Evolutionary conservation across 139 green algal species (phyloP).

Genomic region (Micractinium sp.): DNA sequence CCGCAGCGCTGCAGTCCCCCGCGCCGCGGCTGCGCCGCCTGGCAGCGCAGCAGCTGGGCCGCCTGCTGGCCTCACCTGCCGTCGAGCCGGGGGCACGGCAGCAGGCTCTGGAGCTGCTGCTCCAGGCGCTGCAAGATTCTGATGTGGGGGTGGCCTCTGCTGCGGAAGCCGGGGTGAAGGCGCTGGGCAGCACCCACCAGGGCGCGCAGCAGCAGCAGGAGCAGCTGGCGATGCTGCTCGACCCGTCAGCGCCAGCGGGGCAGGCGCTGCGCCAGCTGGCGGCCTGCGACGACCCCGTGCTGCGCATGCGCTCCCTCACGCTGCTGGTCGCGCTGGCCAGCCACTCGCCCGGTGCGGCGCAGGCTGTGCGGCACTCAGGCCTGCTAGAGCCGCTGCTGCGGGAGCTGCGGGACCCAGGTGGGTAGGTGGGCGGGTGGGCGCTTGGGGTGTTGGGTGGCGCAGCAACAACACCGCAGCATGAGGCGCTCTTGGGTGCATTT

Average conservation of each 20-base stretch:
- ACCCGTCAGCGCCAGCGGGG: neutral
- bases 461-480: neutral
- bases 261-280: slow-evolving; percentile 2
- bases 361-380: neutral
- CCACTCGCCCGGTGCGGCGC: neutral
- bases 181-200: neutral
- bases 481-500: neutral
- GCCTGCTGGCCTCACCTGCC: neutral
- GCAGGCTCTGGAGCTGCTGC: slow-evolving; percentile 15
- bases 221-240: slow-evolving; percentile 8
- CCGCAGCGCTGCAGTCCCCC: slow-evolving; percentile 5
- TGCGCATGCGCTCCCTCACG: slow-evolving; percentile 28
- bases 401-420: slow-evolving; percentile 25
- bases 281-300: slow-evolving; percentile 16
- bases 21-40: slow-evolving; percentile 13
- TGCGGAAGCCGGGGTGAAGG: slow-evolving; percentile 14
- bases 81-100: neutral
- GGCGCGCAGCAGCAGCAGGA: neutral
- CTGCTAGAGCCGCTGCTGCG: slow-evolving; percentile 29
- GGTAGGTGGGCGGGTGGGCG: neutral
- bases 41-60: slow-evolving; percentile 35
- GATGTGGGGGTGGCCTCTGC: slow-evolving; percentile 20
- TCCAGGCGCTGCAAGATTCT: slow-evolving; percentile 10
- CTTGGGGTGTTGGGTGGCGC: neutral
- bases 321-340: slow-evolving; percentile 25